Conservation (phyloP, 2,329 filamentous ascomycete species). For the Fusarium poae region DNA sequence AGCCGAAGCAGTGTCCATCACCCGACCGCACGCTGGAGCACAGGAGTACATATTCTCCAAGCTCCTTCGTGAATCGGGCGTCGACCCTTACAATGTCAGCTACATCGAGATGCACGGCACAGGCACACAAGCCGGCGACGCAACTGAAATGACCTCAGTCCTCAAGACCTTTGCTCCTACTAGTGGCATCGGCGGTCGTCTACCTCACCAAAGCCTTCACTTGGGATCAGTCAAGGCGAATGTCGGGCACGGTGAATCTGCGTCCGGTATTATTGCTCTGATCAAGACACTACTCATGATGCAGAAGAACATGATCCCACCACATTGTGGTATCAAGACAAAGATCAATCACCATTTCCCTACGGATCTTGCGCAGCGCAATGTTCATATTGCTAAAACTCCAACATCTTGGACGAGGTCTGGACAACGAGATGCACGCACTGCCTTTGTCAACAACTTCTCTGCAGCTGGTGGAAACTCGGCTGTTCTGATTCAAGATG, state of each 20-base stretch:
- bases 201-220: constrained; percentile 66
- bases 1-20: constrained; percentile 32
- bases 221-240: constrained; percentile 75
- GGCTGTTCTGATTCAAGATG: not conserved
- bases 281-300: constrained; percentile 12
- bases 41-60: constrained; percentile 65
- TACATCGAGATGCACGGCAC: constrained; percentile 95
- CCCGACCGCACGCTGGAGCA: constrained; percentile 78
- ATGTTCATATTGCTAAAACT: not conserved
- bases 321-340: constrained; percentile 45
- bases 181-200: constrained; percentile 54
- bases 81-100: constrained; percentile 82
- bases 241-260: constrained; percentile 66
- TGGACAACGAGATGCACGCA: constrained; percentile 20
- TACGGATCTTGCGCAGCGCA: not conserved
- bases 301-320: constrained; percentile 1
- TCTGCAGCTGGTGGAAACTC: constrained; percentile 8
- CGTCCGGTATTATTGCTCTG: constrained; percentile 1
- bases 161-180: constrained; percentile 67
- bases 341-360: constrained; percentile 11
- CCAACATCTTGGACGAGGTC: constrained; percentile 9
- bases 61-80: constrained; percentile 76
- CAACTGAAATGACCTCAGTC: constrained; percentile 84
- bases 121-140: constrained; percentile 88
- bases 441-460: constrained; percentile 6